Base-by-base conservation (phyloP, 1,139 yeast genomes). In the Yamadazyma kanchanaburiensis region DNA sequence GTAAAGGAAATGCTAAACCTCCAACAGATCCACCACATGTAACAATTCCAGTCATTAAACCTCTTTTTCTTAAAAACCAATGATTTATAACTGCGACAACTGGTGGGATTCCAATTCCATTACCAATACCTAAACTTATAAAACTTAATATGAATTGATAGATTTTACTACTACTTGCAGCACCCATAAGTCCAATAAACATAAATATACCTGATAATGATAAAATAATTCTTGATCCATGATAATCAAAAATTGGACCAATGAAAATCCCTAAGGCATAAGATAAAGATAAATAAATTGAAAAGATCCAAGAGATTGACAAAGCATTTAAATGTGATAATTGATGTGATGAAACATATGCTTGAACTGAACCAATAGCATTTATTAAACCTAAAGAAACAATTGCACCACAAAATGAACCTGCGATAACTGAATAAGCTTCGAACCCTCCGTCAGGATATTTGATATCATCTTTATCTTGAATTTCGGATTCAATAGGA, bases 361-460 rank as follows among this genome's bases (percentile, higher is more conserved):
- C 70, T 48, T 79, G 83, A 17, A 79, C 63, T 9, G 77, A 79
- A 33, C 86, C 85, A 13, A 73, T 62, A 3, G 81, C 57, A 43
- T 78, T 79, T 37, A 73, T 60, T 18, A 80, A 47, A 3, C 87
- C 88, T 46, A 81, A 74, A 5, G 71, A 66, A 5, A 74, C 70
- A 7, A 73, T 54, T 21, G 74, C 55, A 1, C 84, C 78, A 26
- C 74, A 53, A 50, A 77, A 77, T 1, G 81, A 69, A 1, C 87
- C 88, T 6, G 78, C 53, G 0, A 80, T 77, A 0, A 76, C 84
- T 4, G 60, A 39, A 67, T 81, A 76, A 2, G 84, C 83, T 31
- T 50, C 43, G 22, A 50, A 32, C 0, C 84, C 86, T 3, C 86
- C 84, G 38, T 80, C 84, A 0, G 91, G 91, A 42, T 65, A 73